Base-by-base conservation (phyloP, 306 rosid species). In the Calophaca sinica region DNA sequence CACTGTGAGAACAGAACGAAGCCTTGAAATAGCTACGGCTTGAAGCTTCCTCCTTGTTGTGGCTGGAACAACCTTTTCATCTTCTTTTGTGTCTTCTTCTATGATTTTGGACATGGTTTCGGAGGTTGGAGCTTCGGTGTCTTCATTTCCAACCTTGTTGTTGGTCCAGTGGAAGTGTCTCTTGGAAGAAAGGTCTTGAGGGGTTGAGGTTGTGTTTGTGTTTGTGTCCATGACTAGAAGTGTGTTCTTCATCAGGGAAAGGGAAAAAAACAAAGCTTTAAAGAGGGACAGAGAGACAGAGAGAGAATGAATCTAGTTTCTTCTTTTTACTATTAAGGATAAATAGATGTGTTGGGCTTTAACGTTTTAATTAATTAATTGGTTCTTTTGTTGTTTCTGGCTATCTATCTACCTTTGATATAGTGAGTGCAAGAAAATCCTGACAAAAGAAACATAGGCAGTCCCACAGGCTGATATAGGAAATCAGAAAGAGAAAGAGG, bases 141-240 rank as follows among this genome's bases (percentile, higher is more conserved):
- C 96, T 88, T 96, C 97, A 57, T 83, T 84, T 35, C 89, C 91
- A 15, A 92, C 97, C 65, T 96, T 92, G 80, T 91, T 89, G 9
- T 88, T 90, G 10, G 93, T 90, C 97, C 96, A 90, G 86, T 89
- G 96, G 87, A 92, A 92, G 90, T 96, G 99, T 79, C 98, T 86
- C 83, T 88, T 90, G 81, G 98, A 94, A 77, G 96, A 87, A 67
- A 81, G 86, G 73, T 89, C 91, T 69, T 87, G 92, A 57, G 83
- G 45, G 83, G 45, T 69, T 49, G 32, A 33, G 54, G 36, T 68
- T 20, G 26, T 20, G 26, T 20, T 20, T 20, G 26, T 20, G 26
- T 61, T 44, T 59, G 66, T 68, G 1, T 81, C 84, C 84, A 81
- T 81, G 62, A 42, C 44, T 32, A 45, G 57, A 20, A 45, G 57